These are phyloP conservation scores for Penicillium thymicola DNA, from an alignment of 2,329 filamentous ascomycete genomes.

Conservation along the genomic window DNA sequence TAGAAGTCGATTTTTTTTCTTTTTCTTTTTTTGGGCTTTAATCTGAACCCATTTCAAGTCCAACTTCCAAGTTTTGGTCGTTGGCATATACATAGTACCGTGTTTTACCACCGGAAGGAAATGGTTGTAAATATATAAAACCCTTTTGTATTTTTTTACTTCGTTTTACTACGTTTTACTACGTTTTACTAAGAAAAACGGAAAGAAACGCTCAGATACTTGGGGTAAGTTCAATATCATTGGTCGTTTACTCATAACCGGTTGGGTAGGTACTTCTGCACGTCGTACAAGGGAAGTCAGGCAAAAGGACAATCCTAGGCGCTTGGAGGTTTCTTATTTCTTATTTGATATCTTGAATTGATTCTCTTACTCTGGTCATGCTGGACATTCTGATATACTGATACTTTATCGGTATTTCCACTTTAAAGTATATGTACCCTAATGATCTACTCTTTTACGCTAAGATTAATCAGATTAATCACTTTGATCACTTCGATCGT, in stretches of 20 bases:
- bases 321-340: not conserved
- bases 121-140: no score
- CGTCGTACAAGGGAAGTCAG: constrained; percentile 17
- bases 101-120: not conserved
- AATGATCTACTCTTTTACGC: not conserved
- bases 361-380: not conserved
- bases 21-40: not conserved
- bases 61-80: not conserved
- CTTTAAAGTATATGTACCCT: not conserved
- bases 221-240: not conserved
- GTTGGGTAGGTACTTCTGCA: constrained; percentile 11
- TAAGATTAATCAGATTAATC: not conserved
- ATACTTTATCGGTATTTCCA: not conserved
- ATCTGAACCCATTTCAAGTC: constrained; percentile 4
- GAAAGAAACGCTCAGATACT: not conserved
- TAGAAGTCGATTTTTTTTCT: not conserved
- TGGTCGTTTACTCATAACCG: not conserved
- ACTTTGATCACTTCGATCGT: no score
- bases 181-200: no score
- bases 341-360: not conserved
- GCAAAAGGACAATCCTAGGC: constrained; percentile 11
- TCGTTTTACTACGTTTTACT: no score
- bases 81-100: not conserved
- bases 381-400: not conserved
- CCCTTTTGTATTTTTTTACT: no score